Percentiles rank a stretch among this genome's conserved stretches.
These are phyloP conservation scores for Hymenotorrendiella dingleyae DNA, from an alignment of 2,329 filamentous ascomycete genomes.

Conservation along the genomic window DNA sequence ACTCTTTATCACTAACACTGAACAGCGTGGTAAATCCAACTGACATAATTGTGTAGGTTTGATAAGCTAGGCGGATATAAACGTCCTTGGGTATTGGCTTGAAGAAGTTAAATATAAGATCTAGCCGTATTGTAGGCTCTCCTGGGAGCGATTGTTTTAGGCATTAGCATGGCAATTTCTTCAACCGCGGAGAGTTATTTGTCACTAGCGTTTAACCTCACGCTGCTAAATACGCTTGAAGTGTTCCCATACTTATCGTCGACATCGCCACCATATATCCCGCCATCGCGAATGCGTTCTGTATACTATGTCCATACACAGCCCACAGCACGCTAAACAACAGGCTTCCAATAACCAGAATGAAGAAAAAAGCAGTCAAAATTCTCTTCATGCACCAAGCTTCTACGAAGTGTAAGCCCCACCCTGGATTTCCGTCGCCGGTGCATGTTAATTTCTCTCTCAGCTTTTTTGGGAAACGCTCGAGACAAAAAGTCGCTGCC, in stretches of 20 bases:
- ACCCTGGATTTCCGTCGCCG: slow-evolving; percentile 15
- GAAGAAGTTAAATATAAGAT: too few relatives aligned
- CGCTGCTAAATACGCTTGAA: slow-evolving; percentile 29
- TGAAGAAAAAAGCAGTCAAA: slow-evolving; percentile 13
- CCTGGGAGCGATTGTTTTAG: too few relatives aligned
- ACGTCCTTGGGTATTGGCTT: too few relatives aligned
- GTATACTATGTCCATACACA: slow-evolving; percentile 14
- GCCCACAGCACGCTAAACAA: slow-evolving; percentile 14
- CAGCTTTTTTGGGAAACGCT: slow-evolving; percentile 21
- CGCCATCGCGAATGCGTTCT: slow-evolving; percentile 19
- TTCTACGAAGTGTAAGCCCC: slow-evolving; percentile 21
- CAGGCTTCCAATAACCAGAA: slow-evolving; percentile 17
- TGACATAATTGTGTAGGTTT: too few relatives aligned
- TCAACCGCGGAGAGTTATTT: too few relatives aligned
- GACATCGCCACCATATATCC: slow-evolving; percentile 19
- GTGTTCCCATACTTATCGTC: slow-evolving; percentile 13
- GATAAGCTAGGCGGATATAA: too few relatives aligned
- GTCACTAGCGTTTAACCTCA: too few relatives aligned
- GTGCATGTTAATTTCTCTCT: slow-evolving; percentile 15
- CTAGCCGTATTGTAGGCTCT: too few relatives aligned
- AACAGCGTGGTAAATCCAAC: too few relatives aligned
- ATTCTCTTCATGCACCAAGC: slow-evolving; percentile 17
- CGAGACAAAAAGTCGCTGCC: slow-evolving; percentile 10
- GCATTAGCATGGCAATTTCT: too few relatives aligned
- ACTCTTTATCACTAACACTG: too few relatives aligned